Conservation (phyloP, 148 eudicot genomes). For the Camellia sinensis region DNA sequence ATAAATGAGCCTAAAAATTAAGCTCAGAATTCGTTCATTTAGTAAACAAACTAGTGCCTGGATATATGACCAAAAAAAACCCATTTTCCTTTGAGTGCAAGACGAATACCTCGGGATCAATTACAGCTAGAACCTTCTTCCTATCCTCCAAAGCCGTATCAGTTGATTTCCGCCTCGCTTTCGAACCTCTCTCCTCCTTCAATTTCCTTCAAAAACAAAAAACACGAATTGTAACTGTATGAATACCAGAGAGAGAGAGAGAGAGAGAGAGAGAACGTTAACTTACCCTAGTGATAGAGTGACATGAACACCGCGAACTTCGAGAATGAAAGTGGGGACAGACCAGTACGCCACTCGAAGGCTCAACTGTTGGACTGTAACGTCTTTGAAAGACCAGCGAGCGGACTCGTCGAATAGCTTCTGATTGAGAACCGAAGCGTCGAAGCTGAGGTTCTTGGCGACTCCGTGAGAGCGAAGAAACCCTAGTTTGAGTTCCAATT, state of each 20-base stretch:
- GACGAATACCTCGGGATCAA: slow-evolving; percentile 74
- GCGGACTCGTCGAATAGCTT: slow-evolving; percentile 35
- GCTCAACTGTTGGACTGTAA: slow-evolving; percentile 47
- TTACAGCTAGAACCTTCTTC: slow-evolving; percentile 48
- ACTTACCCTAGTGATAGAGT: slow-evolving; percentile 46
- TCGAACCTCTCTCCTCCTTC: slow-evolving; percentile 23
- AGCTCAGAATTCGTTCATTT: too few relatives aligned
- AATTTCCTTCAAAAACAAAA: slow-evolving; percentile 43
- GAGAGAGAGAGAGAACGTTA: slow-evolving; percentile 8
- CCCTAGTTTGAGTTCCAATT: slow-evolving; percentile 68
- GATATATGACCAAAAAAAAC: neutral
- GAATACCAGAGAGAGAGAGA: neutral
- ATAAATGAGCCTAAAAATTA: too few relatives aligned
- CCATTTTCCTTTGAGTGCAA: neutral
- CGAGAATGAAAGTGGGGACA: slow-evolving; percentile 47
- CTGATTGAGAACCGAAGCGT: slow-evolving; percentile 38
- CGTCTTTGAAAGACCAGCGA: slow-evolving; percentile 38
- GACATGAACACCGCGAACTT: slow-evolving; percentile 51
- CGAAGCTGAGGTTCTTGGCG: slow-evolving; percentile 48
- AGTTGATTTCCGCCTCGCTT: slow-evolving; percentile 22
- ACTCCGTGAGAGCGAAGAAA: slow-evolving; percentile 40
- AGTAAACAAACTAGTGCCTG: neutral
- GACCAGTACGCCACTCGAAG: slow-evolving; percentile 55
- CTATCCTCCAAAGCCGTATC: slow-evolving; percentile 43
- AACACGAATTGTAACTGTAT: neutral